phyloP scores from a whole-genome alignment of 768 basidiomycete genomes.

The Tephrocybe sp. region DNA sequence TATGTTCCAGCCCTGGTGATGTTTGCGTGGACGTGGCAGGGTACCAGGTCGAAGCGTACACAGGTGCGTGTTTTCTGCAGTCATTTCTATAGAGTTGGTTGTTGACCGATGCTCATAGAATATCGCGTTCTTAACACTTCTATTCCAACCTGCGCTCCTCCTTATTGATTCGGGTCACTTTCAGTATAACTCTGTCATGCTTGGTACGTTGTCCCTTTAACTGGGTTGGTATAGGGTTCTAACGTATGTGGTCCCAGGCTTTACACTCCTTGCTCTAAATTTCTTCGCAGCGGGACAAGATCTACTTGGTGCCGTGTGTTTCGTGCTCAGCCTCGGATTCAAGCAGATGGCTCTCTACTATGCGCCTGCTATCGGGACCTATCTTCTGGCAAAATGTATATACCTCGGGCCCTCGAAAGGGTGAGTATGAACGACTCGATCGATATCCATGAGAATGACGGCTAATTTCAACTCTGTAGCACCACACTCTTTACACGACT shows the following conservation, averaged over 20 bases:
- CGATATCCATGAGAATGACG: not conserved
- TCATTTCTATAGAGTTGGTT: not conserved
- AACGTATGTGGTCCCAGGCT: constrained; percentile 39
- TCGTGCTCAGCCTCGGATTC: constrained; percentile 84
- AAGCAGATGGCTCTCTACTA: constrained; percentile 98
- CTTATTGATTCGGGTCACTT: constrained; percentile 93
- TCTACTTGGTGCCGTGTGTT: constrained; percentile 70
- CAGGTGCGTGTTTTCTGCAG: constrained; percentile 51
- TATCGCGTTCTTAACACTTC: constrained; percentile 62
- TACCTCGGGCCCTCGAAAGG: constrained; percentile 70
- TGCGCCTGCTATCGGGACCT: constrained; percentile 87
- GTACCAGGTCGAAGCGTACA: constrained; percentile 67
- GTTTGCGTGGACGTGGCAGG: constrained; percentile 67
- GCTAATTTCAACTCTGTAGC: constrained; percentile 18
- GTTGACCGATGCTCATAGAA: constrained; percentile 38
- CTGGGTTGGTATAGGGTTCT: constrained; percentile 2
- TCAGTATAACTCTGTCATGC: constrained; percentile 94
- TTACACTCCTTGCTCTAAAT: constrained; percentile 67
- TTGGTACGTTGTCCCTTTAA: constrained; percentile 47
- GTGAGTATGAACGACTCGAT: constrained; percentile 39
- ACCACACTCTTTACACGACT: constrained; percentile 63
- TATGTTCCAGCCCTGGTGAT: constrained; percentile 73
- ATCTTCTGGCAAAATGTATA: constrained; percentile 86
- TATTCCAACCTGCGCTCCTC: constrained; percentile 81
- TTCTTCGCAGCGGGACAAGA: constrained; percentile 71